phyloP scores from a whole-genome alignment of 768 basidiomycete genomes.

The Galerina marginata region DNA sequence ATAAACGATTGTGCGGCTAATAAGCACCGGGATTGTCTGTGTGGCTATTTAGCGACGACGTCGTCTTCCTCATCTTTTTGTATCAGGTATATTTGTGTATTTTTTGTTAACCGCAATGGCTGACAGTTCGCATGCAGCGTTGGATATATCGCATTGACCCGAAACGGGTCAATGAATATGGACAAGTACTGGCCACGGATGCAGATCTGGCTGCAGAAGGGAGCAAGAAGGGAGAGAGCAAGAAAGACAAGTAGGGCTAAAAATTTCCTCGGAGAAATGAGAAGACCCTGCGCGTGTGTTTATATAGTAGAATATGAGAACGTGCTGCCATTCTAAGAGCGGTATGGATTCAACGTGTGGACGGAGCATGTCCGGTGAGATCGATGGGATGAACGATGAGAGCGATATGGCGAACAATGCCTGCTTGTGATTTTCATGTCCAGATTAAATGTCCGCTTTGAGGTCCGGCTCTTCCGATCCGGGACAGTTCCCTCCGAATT shows the following conservation, averaged over 20 bases:
- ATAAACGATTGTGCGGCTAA: constrained; percentile 27
- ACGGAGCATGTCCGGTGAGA: constrained; percentile 18
- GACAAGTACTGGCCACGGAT: constrained; percentile 74
- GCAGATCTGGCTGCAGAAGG: constrained; percentile 40
- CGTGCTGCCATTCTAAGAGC: constrained; percentile 16
- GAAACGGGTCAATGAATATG: constrained; percentile 95
- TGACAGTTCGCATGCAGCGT: constrained; percentile 53
- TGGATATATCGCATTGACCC: constrained; percentile 98
- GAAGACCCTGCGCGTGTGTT: constrained; percentile 18
- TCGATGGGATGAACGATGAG: constrained; percentile 18
- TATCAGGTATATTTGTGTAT: constrained; percentile 72
- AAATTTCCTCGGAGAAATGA: constrained; percentile 30
- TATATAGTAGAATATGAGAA: constrained; percentile 21
- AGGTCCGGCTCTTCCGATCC: constrained; percentile 45
- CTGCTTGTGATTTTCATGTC: constrained; percentile 8
- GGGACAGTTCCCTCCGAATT: constrained; percentile 39
- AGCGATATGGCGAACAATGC: constrained; percentile 20
- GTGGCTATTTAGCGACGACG: constrained; percentile 63
- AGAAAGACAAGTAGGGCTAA: constrained; percentile 52
- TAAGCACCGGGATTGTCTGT: constrained; percentile 20
- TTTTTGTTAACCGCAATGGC: constrained; percentile 13
- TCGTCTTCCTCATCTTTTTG: constrained; percentile 89
- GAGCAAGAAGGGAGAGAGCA: constrained; percentile 43
- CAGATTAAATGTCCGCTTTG: constrained; percentile 30
- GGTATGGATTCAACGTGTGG: constrained; percentile 10